phyloP scores from a whole-genome alignment of 2,329 filamentous ascomycete species.

The Colletotrichum plurivorum region DNA sequence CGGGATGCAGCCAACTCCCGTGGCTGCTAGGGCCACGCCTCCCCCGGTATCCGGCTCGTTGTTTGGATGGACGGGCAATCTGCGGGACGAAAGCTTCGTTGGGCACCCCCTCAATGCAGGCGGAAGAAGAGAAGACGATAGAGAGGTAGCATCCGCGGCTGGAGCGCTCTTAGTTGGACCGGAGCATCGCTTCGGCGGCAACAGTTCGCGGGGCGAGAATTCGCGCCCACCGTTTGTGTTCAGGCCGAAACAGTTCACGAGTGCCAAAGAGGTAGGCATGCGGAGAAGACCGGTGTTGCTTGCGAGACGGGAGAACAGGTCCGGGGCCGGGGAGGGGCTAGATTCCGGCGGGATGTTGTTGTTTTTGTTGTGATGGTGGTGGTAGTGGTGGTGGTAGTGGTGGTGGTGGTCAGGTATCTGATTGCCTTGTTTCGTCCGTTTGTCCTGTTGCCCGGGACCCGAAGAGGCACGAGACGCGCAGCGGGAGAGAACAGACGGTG shows the following conservation, averaged over 20 bases:
- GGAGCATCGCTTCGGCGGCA: neutral
- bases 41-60: neutral
- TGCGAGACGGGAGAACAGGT: conserved; percentile 5
- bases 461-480: neutral
- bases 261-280: neutral
- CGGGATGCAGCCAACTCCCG: conserved; percentile 29
- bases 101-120: too few relatives aligned
- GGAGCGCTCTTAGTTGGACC: neutral
- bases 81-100: conserved; percentile 12
- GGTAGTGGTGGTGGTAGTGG: neutral
- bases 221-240: too few relatives aligned
- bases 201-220: neutral
- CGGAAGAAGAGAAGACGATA: too few relatives aligned
- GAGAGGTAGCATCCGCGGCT: too few relatives aligned
- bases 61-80: conserved; percentile 4
- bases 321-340: neutral
- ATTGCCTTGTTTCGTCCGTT: conserved; percentile 15
- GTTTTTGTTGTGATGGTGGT: neutral
- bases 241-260: neutral
- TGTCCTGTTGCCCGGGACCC: neutral
- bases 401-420: neutral
- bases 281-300: conserved; percentile 5
- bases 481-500: conserved; percentile 29
- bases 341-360: conserved; percentile 9
- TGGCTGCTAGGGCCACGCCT: conserved; percentile 8